phyloP scores from a whole-genome alignment of 768 basidiomycete genomes.

The Suillus paluster region DNA sequence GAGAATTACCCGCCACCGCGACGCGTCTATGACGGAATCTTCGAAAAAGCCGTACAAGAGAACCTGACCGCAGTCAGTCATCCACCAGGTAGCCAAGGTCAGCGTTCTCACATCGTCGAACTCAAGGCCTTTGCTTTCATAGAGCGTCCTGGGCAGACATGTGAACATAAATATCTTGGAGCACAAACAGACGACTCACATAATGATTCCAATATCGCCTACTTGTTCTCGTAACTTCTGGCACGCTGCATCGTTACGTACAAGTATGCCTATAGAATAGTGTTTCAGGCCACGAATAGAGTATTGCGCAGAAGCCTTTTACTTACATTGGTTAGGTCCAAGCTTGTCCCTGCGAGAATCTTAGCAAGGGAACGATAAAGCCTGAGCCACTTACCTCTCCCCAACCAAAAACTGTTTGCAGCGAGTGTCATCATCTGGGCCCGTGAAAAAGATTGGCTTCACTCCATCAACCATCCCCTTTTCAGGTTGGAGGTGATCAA shows the following conservation, averaged over 20 bases:
- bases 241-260: constrained; percentile 60
- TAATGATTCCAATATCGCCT: constrained; percentile 61
- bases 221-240: constrained; percentile 52
- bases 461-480: constrained; percentile 55
- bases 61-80: constrained; percentile 48
- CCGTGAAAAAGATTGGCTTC: constrained; percentile 61
- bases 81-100: too few relatives aligned
- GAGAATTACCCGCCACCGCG: constrained; percentile 65
- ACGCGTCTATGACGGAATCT: constrained; percentile 53
- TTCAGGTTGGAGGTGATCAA: constrained; percentile 63
- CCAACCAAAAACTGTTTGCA: constrained; percentile 64
- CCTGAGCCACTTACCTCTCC: constrained; percentile 41
- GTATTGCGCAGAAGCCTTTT: neutral
- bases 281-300: neutral
- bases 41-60: constrained; percentile 77
- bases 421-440: too few relatives aligned
- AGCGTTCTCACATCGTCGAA: constrained; percentile 22
- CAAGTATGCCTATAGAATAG: constrained; percentile 62
- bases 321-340: constrained; percentile 73
- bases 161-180: neutral
- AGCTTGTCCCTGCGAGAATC: constrained; percentile 49
- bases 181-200: constrained; percentile 43
- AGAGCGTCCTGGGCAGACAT: constrained; percentile 28
- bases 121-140: constrained; percentile 37
- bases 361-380: constrained; percentile 14